Conservation (phyloP, 345 rosid genomes). For the Citrus glauca region DNA sequence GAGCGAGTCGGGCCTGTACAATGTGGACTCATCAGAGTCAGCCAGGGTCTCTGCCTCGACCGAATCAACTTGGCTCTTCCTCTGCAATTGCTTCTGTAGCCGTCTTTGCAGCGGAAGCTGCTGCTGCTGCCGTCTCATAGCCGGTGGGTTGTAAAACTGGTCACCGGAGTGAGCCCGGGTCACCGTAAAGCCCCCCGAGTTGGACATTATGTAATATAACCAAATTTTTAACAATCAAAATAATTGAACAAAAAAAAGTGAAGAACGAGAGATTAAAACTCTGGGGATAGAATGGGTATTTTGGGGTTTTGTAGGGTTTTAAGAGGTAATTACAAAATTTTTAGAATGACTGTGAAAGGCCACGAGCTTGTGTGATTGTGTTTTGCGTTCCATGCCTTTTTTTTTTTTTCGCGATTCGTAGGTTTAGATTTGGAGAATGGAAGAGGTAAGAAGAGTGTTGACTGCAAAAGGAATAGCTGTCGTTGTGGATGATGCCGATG, state of each 20-base stretch:
- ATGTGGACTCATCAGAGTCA: constrained; percentile 36
- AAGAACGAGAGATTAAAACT: not conserved
- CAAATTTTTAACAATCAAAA: not conserved
- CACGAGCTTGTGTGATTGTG: not conserved
- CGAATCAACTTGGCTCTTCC: constrained; percentile 13
- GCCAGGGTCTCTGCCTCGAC: constrained; percentile 15
- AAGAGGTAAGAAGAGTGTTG: not conserved
- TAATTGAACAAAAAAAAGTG: not conserved
- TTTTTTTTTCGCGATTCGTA: not conserved
- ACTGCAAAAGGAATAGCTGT: not conserved
- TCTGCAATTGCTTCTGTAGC: constrained; percentile 12
- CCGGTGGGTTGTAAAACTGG: constrained; percentile 40
- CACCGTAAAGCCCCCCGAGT: constrained; percentile 35
- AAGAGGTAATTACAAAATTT: not conserved
- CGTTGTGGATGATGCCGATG: not conserved
- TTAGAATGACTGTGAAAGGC: not conserved
- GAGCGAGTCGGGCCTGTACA: constrained; percentile 29
- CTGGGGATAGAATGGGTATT: not conserved
- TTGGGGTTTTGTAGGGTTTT: constrained; percentile 10
- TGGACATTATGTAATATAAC: constrained; percentile 23
- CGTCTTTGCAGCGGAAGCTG: constrained; percentile 22
- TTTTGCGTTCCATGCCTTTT: not conserved
- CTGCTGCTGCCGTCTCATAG: constrained; percentile 34
- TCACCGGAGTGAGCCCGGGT: constrained; percentile 31
- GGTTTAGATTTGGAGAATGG: not conserved